Base-by-base conservation (phyloP, 768 basidiomycete species). In the Saitozyma podzolica region DNA sequence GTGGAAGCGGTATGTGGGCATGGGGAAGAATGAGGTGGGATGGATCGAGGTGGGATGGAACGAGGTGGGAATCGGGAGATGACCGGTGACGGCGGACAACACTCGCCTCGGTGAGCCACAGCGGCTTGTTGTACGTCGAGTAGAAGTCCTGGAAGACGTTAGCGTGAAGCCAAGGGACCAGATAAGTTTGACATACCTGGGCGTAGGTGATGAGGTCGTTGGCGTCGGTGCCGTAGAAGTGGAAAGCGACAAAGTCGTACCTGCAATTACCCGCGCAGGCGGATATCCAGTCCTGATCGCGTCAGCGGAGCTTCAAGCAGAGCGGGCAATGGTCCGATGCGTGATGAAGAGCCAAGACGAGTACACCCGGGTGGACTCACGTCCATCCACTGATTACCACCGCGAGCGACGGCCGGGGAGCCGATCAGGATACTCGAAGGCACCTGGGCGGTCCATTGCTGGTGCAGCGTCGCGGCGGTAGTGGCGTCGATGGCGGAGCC, bases 221-320 rank as follows among this genome's bases (percentile, higher is more conserved):
- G 2, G 69, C 71, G 42, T 66, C 56, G 17, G 64, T 69, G 50
- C 75, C 75, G 54, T 77, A 77, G 49, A 68, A 77, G 45, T 77
- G 75, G 40, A 73, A 66, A 5, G 75, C 71, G 39, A 74, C 51
- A 47, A 77, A 74, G 51, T 74, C 75, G 62, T 66, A 74, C 54
- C 64, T 53, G 57, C 75, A 77, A 3, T 62, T 50, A 6, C 73
- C 73, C 4, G 49, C 72, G 62, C 75, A 77, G n/a, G 71, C 73
- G 8, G 56, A 56, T 45, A 69, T 49, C 70, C 75, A 77, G 54
- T 61, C 50, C 73, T 74, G 53, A 9, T 14, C 20, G 29, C 29
- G 29, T 29, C 29, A 29, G 29, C 29, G 29, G 29, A 29, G 29
- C 47, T 14, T 17, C 47, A 48, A 14, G 17, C 47, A 17, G 14